Evolutionary conservation across 1,284 basidiomycete species (phyloP).

Genomic region (Pseudozyma flocculosa): DNA sequence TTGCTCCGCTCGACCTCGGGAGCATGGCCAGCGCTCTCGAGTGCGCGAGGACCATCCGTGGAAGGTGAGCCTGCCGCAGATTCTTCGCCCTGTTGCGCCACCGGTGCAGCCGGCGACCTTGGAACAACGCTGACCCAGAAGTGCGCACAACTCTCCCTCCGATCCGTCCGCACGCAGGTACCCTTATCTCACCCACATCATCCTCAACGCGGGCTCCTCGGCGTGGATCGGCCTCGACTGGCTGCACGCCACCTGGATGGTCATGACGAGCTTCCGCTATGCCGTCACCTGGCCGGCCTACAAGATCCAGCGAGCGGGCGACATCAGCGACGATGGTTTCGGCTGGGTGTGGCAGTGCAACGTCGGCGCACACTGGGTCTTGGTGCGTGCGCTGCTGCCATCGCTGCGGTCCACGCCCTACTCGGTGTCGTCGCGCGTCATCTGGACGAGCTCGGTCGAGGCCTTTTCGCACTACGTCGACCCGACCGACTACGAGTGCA

Average conservation of each 20-base stretch:
- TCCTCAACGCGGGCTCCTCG: constrained; percentile 56
- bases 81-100: too few species aligned
- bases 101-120: too few species aligned
- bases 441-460: constrained; percentile 58
- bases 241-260: constrained; percentile 46
- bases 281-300: constrained; percentile 56
- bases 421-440: constrained; percentile 45
- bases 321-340: constrained; percentile 51
- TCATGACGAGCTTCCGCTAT: constrained; percentile 47
- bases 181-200: constrained; percentile 54
- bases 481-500: constrained; percentile 51
- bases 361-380: constrained; percentile 54
- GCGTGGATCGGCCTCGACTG: constrained; percentile 55
- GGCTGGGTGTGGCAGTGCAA: constrained; percentile 59
- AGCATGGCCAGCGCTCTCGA: constrained; percentile 52
- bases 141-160: constrained; percentile 4
- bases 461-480: constrained; percentile 50
- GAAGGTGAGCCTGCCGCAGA: constrained; percentile 8
- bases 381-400: constrained; percentile 48
- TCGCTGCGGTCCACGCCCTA: constrained; percentile 48
- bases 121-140: too few species aligned
- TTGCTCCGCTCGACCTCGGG: constrained; percentile 54
- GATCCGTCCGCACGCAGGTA: constrained; percentile 23
- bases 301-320: constrained; percentile 53
- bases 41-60: constrained; percentile 44